Evolutionary conservation across 495 filamentous ascomycete species (phyloP).

Genomic region (Xylaria grammica): DNA sequence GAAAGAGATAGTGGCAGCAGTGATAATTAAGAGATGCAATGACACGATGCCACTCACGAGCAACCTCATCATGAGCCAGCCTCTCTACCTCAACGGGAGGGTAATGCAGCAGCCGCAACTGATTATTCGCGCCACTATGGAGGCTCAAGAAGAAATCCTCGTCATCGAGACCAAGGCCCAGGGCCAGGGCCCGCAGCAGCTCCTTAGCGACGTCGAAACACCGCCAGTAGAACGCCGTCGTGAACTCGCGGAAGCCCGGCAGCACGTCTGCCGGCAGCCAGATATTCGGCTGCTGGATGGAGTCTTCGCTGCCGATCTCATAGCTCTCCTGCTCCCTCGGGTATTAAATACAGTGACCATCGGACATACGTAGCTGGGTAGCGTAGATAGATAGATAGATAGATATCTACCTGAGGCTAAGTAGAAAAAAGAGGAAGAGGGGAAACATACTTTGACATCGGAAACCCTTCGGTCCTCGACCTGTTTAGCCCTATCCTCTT

Average conservation of each 20-base stretch:
- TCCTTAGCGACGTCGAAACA: constrained; percentile 52
- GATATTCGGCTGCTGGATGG: constrained; percentile 63
- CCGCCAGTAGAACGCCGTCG: constrained; percentile 62
- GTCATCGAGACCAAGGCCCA: constrained; percentile 57
- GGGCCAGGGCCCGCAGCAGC: constrained; percentile 56
- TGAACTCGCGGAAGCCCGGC: constrained; percentile 65
- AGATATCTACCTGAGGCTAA: neutral
- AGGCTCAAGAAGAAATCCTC: constrained; percentile 58
- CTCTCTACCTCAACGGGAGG: constrained; percentile 59
- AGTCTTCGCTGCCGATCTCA: constrained; percentile 67
- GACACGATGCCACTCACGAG: constrained; percentile 37
- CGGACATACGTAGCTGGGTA: no score
- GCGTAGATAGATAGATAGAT: no score
- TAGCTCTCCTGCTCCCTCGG: constrained; percentile 61
- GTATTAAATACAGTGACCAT: no score
- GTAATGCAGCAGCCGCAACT: constrained; percentile 71
- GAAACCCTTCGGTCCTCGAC: constrained; percentile 41
- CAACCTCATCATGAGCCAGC: constrained; percentile 48
- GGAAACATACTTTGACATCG: constrained; percentile 46
- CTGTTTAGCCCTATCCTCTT: constrained; percentile 34
- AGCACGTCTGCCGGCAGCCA: constrained; percentile 65
- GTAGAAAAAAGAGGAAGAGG: neutral
- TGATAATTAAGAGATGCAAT: neutral
- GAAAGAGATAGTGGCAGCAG: no score
- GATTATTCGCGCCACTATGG: constrained; percentile 64